These are phyloP conservation scores for Pisolithus microcarpus DNA, from an alignment of 768 basidiomycete genomes.

Conservation along the genomic window DNA sequence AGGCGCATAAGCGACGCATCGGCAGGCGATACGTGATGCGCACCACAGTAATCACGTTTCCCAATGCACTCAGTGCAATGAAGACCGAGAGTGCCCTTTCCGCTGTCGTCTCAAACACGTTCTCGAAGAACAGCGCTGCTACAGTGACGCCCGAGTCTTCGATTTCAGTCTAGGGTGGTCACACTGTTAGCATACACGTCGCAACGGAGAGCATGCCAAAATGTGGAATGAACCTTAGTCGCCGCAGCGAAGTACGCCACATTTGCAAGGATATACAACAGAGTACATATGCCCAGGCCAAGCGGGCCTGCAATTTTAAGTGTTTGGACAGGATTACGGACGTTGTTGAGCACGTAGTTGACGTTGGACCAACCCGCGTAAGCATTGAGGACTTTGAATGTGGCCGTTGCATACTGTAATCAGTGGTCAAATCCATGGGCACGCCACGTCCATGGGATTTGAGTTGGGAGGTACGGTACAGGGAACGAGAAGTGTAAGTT, in stretches of 20 bases:
- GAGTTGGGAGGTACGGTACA: too few relatives aligned
- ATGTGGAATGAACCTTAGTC: constrained; percentile 11
- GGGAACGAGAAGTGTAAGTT: not conserved
- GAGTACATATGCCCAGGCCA: constrained; percentile 46
- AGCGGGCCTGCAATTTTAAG: constrained; percentile 57
- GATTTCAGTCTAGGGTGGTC: constrained; percentile 34
- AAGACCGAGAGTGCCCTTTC: constrained; percentile 51
- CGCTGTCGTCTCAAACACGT: constrained; percentile 49
- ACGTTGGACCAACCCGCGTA: constrained; percentile 50
- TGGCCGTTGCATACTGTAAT: constrained; percentile 52
- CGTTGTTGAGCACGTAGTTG: constrained; percentile 55
- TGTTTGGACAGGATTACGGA: constrained; percentile 52
- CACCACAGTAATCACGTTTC: constrained; percentile 28
- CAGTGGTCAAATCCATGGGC: not conserved
- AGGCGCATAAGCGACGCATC: not conserved
- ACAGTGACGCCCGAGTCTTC: constrained; percentile 44
- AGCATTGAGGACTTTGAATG: constrained; percentile 48
- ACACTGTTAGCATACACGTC: too few relatives aligned
- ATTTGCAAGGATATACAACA: constrained; percentile 50
- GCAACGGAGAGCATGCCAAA: not conserved
- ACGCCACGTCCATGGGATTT: too few relatives aligned
- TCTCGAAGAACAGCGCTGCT: constrained; percentile 52
- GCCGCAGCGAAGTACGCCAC: constrained; percentile 47
- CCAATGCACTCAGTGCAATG: constrained; percentile 36
- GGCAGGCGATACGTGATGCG: not conserved